Percentiles rank a stretch among this genome's conserved stretches.
phyloP scores from a whole-genome alignment of 2,329 filamentous ascomycete species.

The Ambrosiella cleistominuta region DNA sequence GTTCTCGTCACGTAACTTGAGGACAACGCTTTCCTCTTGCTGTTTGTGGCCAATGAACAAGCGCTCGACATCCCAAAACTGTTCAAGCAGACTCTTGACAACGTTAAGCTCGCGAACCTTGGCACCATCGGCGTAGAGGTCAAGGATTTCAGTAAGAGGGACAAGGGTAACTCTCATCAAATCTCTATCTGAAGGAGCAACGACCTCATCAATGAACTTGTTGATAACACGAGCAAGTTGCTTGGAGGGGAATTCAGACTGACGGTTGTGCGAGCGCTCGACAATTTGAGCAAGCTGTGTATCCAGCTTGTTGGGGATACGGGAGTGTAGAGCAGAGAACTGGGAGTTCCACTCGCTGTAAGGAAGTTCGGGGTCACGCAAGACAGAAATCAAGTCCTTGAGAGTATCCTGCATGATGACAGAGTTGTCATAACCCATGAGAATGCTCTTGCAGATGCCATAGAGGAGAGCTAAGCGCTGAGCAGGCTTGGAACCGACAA shows the following conservation, averaged over 20 bases:
- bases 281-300: conserved; percentile 66
- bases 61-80: conserved; percentile 69
- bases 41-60: conserved; percentile 71
- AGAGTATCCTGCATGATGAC: conserved; percentile 82
- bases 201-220: conserved; percentile 78
- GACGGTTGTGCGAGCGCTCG: conserved; percentile 61
- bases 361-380: conserved; percentile 76
- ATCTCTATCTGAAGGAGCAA: conserved; percentile 53
- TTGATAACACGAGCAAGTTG: conserved; percentile 64
- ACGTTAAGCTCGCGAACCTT: conserved; percentile 79
- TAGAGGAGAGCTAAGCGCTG: conserved; percentile 68
- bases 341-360: conserved; percentile 95
- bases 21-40: conserved; percentile 84
- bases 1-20: conserved; percentile 88
- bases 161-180: conserved; percentile 54
- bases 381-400: conserved; percentile 75
- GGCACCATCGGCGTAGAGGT: conserved; percentile 67
- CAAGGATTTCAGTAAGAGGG: conserved; percentile 62
- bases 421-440: conserved; percentile 90
- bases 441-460: conserved; percentile 69
- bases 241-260: conserved; percentile 82
- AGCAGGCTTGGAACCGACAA: conserved; percentile 78
- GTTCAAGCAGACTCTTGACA: conserved; percentile 60
- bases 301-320: conserved; percentile 92
- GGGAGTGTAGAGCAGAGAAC: conserved; percentile 87